Evolutionary conservation across 768 basidiomycete genomes (phyloP), one percentile per base, ranked within the genome.

Genomic region (Calvatia gigantea): DNA sequence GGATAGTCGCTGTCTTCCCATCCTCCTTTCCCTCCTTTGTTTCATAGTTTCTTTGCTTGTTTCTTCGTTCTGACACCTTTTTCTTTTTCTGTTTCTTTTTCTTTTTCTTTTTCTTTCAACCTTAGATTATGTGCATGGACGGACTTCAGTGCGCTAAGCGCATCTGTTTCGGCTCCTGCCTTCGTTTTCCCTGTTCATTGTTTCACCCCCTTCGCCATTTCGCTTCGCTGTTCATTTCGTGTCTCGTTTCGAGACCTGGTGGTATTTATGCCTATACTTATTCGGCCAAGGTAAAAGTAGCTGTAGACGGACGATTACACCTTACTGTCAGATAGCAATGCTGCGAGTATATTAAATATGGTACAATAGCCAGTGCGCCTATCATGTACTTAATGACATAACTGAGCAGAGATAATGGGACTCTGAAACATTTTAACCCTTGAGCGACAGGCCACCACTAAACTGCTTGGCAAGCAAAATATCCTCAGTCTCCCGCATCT

Each of bases 401-500:
- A 32, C 9, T 42, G 9, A 27, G 37, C 25, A 17, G 21, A 3
- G 19, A 27, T 14, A 27, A 27, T 15, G 17, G 14, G 29, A 29
- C 17, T 5, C 19, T 19, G 9, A 21, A 3, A 37, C 15, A 15
- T 11, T 8, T 51, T 31, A 31, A 23, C 41, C 54, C 37, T 46
- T 47, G 23, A 55, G 37, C 25, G 44, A 35, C 27, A 55, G 48
- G 19, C 44, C 54, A 4, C 54, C 54, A 4, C 37, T 56, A 25
- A 49, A 48, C 39, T 46, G 35, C 38, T 23, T 33, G 11, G 35
- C 46, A 6, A 42, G 38, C 35, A 46, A 25, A 23, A 55, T 55
- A 17, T 46, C 47, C 12, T 49, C 46, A 2, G 31, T 71, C 61
- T 75, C 72, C 32, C 68, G 63, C 52, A 64, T 65, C 66, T 84